These are phyloP conservation scores for Termitomyces bulborhizus DNA, from an alignment of 768 basidiomycete species.

Conservation along the genomic window DNA sequence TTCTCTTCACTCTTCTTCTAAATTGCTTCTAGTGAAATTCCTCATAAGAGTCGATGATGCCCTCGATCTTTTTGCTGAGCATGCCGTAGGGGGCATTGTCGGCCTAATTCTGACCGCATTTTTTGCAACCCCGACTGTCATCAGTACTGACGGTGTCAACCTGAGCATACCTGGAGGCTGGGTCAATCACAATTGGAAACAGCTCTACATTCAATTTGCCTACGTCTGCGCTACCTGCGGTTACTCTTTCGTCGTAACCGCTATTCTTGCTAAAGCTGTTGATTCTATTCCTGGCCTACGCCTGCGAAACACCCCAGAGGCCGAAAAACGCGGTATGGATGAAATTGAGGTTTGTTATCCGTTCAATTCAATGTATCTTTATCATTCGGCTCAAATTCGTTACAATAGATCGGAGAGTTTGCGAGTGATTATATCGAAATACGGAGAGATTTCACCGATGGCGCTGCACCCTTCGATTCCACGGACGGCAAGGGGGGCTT, in stretches of 20 bases:
- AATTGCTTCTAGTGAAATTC: constrained; percentile 49
- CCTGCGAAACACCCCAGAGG: constrained; percentile 46
- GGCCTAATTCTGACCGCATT: constrained; percentile 70
- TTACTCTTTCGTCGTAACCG: constrained; percentile 61
- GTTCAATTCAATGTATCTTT: not conserved
- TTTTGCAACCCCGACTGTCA: constrained; percentile 63
- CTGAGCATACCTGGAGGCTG: constrained; percentile 53
- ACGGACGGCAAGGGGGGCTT: constrained; percentile 18
- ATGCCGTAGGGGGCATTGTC: constrained; percentile 79
- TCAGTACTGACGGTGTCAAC: constrained; percentile 64
- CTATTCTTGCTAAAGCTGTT: constrained; percentile 49
- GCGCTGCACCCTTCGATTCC: constrained; percentile 35
- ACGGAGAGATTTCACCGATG: constrained; percentile 56
- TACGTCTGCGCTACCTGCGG: constrained; percentile 52
- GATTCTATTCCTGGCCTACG: constrained; percentile 54
- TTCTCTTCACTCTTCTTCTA: not conserved
- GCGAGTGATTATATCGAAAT: constrained; percentile 67
- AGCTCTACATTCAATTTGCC: constrained; percentile 72
- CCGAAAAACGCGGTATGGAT: constrained; percentile 61
- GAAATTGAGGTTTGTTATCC: constrained; percentile 53
- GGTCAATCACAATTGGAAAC: constrained; percentile 72
- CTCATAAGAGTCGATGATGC: constrained; percentile 76
- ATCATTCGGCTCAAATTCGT: not conserved
- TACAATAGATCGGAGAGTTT: constrained; percentile 58
- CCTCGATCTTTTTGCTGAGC: constrained; percentile 88